phyloP scores from a whole-genome alignment of 1,284 basidiomycete species.

The Albatrellus sp. region DNA sequence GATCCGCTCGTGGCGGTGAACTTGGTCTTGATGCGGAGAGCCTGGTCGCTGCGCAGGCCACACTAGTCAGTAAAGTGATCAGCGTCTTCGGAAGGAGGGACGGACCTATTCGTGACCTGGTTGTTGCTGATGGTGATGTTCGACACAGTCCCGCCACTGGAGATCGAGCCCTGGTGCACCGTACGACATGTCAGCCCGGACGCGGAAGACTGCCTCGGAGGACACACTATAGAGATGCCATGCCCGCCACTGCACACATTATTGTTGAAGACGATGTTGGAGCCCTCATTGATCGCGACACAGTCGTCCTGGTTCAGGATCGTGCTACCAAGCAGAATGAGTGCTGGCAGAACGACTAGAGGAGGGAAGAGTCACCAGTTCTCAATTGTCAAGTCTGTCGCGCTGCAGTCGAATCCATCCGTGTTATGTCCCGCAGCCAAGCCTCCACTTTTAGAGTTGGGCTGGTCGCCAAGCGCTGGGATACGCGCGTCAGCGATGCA shows the following conservation, averaged over 20 bases:
- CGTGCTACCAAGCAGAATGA: background rate
- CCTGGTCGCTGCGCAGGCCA: conserved; percentile 20
- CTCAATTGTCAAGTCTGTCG: conserved; percentile 30
- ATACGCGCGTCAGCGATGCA: background rate
- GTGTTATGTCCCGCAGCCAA: conserved; percentile 28
- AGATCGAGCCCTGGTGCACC: conserved; percentile 31
- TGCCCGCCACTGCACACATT: conserved; percentile 47
- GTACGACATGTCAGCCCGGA: background rate
- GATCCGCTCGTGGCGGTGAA: conserved; percentile 20
- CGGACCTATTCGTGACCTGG: conserved; percentile 22
- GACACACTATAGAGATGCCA: conserved; percentile 37
- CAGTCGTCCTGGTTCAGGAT: conserved; percentile 34
- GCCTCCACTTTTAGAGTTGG: conserved; percentile 32
- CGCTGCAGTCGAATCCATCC: conserved; percentile 38
- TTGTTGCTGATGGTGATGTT: conserved; percentile 35
- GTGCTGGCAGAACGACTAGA: conserved; percentile 1
- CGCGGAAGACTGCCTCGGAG: background rate
- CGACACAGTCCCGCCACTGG: conserved; percentile 31
- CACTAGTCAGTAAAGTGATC: background rate
- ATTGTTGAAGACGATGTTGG: conserved; percentile 38
- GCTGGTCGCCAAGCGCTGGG: conserved; percentile 25
- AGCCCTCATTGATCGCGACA: conserved; percentile 45
- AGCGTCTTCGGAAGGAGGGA: background rate
- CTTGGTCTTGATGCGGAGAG: conserved; percentile 28
- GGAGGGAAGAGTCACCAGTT: conserved; percentile 15